Evolutionary conservation across 2,329 filamentous ascomycete genomes (phyloP), one percentile per base, ranked within the genome.

Genomic region (Clarireedia homoeocarpa): DNA sequence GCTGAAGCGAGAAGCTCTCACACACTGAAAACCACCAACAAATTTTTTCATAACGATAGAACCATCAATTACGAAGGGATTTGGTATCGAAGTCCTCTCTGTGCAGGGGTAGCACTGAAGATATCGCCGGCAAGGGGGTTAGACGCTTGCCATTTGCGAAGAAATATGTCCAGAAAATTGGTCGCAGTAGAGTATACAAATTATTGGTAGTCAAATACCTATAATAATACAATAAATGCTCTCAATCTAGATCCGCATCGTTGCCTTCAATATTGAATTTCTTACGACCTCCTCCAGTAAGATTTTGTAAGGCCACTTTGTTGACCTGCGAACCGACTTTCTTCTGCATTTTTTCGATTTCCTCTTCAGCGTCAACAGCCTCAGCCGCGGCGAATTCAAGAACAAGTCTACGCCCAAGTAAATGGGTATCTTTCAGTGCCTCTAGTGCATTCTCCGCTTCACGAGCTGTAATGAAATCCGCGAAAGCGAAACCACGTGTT

Each of bases 321-420:
- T 95, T 89, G 71, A 88, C 83, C 75, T 97, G 92, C 59, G 86
- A 84, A 60, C 89, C 89, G 69, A 95, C 87, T 80, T 96, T 99
- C 79, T 89, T 88, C 74, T 95, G 89, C 87, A 99, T 96, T 76
- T 90, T 92, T 71, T 88, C 86, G 69, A 99, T 94, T 74, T 97
- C 91, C 73, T 91, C 90, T 75, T 99, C 94, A 3, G 94, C 86
- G 74, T 97, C 91, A 63, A 94, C 79, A 40, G 89, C 82, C 66
- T 97, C 94, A 62, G 86, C 88, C 67, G 90, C 86, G 40, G 91
- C 92, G 74, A 91, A 97, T 70, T 96, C 89, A 59, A 99, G 79
- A 55, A 97, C 90, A 66, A 99, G 78, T 67, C 87, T 85, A 59
- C 94, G 84, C 56, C 94, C 94, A 56, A 97, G 79, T 67, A 99